Conservation (phyloP, 176 grass and related monocot genomes). For the Rhynchospora pubera region DNA sequence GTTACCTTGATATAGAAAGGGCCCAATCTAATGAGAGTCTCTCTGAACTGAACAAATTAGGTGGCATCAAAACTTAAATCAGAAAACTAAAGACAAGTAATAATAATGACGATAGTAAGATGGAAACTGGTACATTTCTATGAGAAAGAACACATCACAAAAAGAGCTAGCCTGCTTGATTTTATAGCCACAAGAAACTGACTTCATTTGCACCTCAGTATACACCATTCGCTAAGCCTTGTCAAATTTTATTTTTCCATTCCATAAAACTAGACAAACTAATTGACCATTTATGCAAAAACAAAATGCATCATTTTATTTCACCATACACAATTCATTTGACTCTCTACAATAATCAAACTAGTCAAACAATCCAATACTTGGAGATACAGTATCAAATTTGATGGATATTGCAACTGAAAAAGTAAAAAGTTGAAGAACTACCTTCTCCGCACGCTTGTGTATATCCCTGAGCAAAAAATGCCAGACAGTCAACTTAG, state of each 20-base stretch:
- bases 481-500: constrained; percentile 84
- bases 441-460: constrained; percentile 69
- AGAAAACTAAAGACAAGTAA: neutral
- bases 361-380: neutral
- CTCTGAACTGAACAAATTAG: constrained; percentile 63
- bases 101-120: neutral
- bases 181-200: neutral
- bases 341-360: neutral
- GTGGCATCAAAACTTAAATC: constrained; percentile 3
- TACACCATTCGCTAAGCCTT: neutral
- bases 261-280: neutral
- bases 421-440: neutral
- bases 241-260: neutral
- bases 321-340: neutral
- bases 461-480: constrained; percentile 46
- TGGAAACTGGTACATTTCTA: neutral
- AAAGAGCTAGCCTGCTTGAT: neutral
- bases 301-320: neutral
- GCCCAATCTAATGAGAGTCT: constrained; percentile 76
- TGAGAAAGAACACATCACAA: neutral
- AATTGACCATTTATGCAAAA: neutral
- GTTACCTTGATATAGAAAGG: constrained; percentile 96
- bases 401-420: neutral
- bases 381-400: neutral
- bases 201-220: neutral